phyloP scores from a whole-genome alignment of 2,329 filamentous ascomycete genomes.

The Aspergillus aculeatus region DNA sequence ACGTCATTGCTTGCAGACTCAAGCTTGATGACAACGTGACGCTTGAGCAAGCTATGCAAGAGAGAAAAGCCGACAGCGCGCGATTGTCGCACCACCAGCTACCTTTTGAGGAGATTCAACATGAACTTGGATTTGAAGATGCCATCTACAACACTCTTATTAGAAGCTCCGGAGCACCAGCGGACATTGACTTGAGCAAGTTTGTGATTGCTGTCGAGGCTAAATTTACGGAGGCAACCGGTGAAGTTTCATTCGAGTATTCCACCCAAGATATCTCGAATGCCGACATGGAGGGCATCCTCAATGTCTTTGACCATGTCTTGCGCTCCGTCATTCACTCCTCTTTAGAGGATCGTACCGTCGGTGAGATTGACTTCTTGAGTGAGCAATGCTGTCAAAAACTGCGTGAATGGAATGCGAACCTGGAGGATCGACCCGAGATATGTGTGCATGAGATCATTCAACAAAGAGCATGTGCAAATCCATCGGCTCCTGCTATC shows the following conservation, averaged over 20 bases:
- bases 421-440: slow-evolving; percentile 28
- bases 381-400: slow-evolving; percentile 31
- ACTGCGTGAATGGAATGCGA: slow-evolving; percentile 36
- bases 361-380: slow-evolving; percentile 34
- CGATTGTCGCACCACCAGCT: slow-evolving; percentile 21
- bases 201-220: slow-evolving; percentile 32
- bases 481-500: slow-evolving; percentile 29
- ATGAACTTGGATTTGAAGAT: slow-evolving; percentile 26
- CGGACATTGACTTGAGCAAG: slow-evolving; percentile 2
- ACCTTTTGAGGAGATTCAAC: slow-evolving; percentile 25
- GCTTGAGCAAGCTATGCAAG: slow-evolving; percentile 22
- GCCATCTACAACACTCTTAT: slow-evolving; percentile 35
- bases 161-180: slow-evolving; percentile 12
- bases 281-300: slow-evolving; percentile 30
- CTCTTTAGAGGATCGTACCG: slow-evolving; percentile 8
- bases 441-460: slow-evolving; percentile 40
- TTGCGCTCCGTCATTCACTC: slow-evolving; percentile 27
- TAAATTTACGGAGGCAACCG: slow-evolving; percentile 29
- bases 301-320: slow-evolving; percentile 35
- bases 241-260: slow-evolving; percentile 53
- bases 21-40: slow-evolving; percentile 25
- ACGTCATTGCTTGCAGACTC: slow-evolving; percentile 24
- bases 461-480: slow-evolving; percentile 28
- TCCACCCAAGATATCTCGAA: slow-evolving; percentile 52
- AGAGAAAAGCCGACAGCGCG: slow-evolving; percentile 22